Evolutionary conservation across 2,329 filamentous ascomycete species (phyloP).

Genomic region (Exophiala lecanii-corni): DNA sequence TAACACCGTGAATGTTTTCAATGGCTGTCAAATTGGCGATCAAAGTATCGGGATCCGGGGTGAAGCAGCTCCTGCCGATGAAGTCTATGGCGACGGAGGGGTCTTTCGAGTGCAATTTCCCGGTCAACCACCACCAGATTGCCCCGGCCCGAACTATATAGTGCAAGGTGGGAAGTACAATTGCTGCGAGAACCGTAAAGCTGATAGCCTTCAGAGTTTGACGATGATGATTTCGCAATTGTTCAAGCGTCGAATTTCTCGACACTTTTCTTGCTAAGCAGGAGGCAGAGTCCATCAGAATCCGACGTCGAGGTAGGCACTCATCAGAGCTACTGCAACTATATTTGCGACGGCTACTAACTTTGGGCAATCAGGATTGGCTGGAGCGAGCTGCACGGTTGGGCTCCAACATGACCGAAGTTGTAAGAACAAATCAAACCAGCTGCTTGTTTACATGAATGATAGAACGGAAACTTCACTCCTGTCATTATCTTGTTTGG

Average conservation of each 20-base stretch:
- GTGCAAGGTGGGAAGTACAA: conserved; percentile 1
- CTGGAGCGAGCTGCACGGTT: background rate
- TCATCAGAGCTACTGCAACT: background rate
- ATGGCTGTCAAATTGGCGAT: background rate
- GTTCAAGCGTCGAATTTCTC: conserved; percentile 1
- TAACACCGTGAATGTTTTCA: conserved; percentile 2
- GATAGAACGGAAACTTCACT: no score
- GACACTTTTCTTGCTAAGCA: background rate
- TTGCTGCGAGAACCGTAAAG: background rate
- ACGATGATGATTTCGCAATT: background rate
- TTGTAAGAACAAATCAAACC: conserved; percentile 1
- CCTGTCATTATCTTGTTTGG: no score
- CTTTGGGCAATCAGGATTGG: no score
- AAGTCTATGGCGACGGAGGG: conserved; percentile 2
- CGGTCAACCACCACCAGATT: conserved; percentile 1
- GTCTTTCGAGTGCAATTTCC: conserved; percentile 2
- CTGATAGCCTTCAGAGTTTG: background rate
- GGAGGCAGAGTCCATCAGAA: background rate
- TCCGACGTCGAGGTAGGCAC: conserved; percentile 1
- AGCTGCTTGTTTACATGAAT: background rate
- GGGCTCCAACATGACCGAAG: conserved; percentile 3
- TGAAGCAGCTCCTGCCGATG: background rate
- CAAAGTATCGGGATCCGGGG: conserved; percentile 2
- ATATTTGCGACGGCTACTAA: no score
- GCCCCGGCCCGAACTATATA: conserved; percentile 4